Evolutionary conservation across 192 early-diverging fungal genomes (phyloP), one percentile per base, ranked within the genome.

Genomic region (Backusella psychrophila): DNA sequence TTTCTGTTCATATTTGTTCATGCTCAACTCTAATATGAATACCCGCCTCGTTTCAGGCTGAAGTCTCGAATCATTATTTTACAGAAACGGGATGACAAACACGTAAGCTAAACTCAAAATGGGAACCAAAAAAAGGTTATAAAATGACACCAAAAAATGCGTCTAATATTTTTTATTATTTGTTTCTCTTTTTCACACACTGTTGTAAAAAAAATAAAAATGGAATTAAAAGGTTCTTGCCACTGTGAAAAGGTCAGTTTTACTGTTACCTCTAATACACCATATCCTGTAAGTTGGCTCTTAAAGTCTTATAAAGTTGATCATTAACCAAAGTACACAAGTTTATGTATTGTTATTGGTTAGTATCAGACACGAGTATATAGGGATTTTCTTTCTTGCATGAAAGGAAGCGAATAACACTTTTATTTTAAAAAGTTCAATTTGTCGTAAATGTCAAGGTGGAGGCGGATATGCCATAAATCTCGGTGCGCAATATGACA

Each of bases 381-480:
- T 26, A 12, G 3, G 66, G 17, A 21, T 17, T 14, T 44, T 6
- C 5, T 17, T 17, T 44, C 3, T 29, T 49, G 41, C 19, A 38
- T 31, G n/a, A 15, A 75, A 69, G 7, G 11, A 41, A 2, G 35
- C 12, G 33, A n/a, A 33, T 63, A n/a, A 67, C 52, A 68, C 2
- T 4, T 2, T 14, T 12, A 29, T 44, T 0, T 33, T 19, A 21
- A 38, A 53, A 71, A 85, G 83, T 78, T 86, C 87, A 15, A 91
- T 91, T 69, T 91, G 90, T 75, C 89, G 90, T 77, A 90, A 90
- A 78, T 83, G 85, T 29, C 78, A 87, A 35, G 89, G 90, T 53
- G 89, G 89, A 39, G 86, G 88, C 67, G 90, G 89, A 31, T 87
- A 83, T 78, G 46, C 73, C 6, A 81, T 87, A 26, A 90, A 89